These are phyloP conservation scores for Glonium stellatum DNA, from an alignment of 495 filamentous ascomycete species.

Conservation along the genomic window DNA sequence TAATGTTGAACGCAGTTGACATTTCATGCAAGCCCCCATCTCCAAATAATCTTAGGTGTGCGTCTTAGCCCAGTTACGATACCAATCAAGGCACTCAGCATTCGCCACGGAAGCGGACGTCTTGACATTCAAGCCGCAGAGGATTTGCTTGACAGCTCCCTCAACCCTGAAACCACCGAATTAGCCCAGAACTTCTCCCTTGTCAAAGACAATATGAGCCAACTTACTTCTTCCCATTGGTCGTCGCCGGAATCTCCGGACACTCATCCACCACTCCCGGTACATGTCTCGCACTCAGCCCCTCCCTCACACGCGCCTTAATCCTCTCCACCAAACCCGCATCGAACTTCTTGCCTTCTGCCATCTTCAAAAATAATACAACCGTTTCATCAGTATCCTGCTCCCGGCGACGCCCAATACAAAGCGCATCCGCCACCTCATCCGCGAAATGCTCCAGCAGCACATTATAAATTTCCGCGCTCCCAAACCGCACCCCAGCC, in stretches of 20 bases:
- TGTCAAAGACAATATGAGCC: background rate
- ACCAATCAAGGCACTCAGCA: conserved; percentile 76
- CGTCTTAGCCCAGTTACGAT: conserved; percentile 54
- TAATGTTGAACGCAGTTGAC: too few species aligned
- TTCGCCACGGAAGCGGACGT: conserved; percentile 84
- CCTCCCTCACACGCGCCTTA: conserved; percentile 56
- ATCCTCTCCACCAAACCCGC: conserved; percentile 52
- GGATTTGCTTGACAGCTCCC: conserved; percentile 85
- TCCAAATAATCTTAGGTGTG: conserved; percentile 8
- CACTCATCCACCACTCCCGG: conserved; percentile 73
- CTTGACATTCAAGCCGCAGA: conserved; percentile 79
- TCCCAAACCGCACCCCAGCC: conserved; percentile 69
- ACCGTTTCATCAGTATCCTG: conserved; percentile 76
- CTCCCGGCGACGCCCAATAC: conserved; percentile 68
- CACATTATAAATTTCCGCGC: conserved; percentile 88
- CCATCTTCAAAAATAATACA: conserved; percentile 76
- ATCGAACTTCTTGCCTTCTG: conserved; percentile 44
- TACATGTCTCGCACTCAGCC: conserved; percentile 79
- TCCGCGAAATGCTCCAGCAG: conserved; percentile 69
- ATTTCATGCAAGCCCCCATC: background rate
- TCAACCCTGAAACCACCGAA: conserved; percentile 54
- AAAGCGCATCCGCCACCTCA: conserved; percentile 75
- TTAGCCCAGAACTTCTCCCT: background rate
- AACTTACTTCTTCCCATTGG: conserved; percentile 80
- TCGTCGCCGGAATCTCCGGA: conserved; percentile 77